Evolutionary conservation across 75 land plant species (phyloP), one percentile per base, ranked within the genome.

Genomic region (Cunninghamia lanceolata): DNA sequence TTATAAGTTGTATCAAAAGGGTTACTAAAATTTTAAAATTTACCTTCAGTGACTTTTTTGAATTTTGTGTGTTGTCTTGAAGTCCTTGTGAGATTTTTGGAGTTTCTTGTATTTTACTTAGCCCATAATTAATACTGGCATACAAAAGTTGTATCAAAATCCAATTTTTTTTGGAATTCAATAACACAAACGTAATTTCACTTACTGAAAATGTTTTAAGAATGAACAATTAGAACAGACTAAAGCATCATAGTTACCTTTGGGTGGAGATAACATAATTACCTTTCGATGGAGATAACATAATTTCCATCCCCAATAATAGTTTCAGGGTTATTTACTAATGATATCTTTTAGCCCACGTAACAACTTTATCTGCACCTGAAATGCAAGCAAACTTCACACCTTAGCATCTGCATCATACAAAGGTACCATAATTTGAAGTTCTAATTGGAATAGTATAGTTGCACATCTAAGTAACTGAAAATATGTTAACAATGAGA

Each of bases 261-360:
- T 95, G 93, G 83, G 84, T 78, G 0, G 94, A 89, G 66, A 96
- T 84, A 9, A 85, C 74, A 50, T 4, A 74, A n/a, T 53, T 9
- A 95, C 97, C 96, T 94, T 76, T 95, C 94, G 83, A 85, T 78
- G 0, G 94, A 89, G 66, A 96, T 84, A 9, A 85, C 74, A 50
- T 92, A 89, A 78, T 95, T 96, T 16, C 86, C 84, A 63, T 92
- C 92, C 56, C 85, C 88, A 1, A 66, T 52, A 28, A 79, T 38
- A 2, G 89, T 73, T 32, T 89, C 91, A 50, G 74, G 66, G 75
- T 36, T 30, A 19, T 30, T 19, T 92, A 89, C 91, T n/a, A 94
- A 71, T 96, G 92, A 77, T 94, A 89, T 86, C 94, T 91, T 21
- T 93, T 35, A 40, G 93, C 96, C 96, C 96, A 96, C 15, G 95